A percentile compares a stretch with the other conserved stretches of the same genome.
Conservation (phyloP, 2,329 filamentous ascomycete species). For the Xylaria sp. region DNA sequence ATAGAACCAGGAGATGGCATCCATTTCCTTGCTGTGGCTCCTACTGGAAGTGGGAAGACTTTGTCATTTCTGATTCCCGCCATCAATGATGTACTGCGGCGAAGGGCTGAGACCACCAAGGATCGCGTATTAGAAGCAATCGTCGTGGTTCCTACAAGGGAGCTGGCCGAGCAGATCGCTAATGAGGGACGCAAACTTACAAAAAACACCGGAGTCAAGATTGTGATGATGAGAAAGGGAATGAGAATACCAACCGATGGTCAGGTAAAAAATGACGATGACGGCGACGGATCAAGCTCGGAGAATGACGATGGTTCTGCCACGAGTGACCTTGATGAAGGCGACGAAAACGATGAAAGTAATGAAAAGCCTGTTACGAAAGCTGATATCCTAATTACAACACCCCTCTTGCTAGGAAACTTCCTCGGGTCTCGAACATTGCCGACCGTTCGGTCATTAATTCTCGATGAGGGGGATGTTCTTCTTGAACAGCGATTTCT, state of each 20-base stretch:
- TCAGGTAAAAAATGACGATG: constrained; percentile 28
- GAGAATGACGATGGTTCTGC: constrained; percentile 39
- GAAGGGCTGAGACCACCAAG: constrained; percentile 53
- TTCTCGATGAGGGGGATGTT: constrained; percentile 95
- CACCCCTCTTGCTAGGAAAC: constrained; percentile 78
- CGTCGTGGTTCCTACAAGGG: constrained; percentile 79
- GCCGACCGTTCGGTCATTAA: constrained; percentile 72
- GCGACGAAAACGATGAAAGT: constrained; percentile 45
- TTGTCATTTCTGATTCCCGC: constrained; percentile 89
- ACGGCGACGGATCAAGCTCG: constrained; percentile 30
- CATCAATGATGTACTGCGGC: constrained; percentile 74
- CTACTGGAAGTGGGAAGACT: constrained; percentile 96
- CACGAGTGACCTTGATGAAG: constrained; percentile 48
- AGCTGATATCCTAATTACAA: constrained; percentile 80
- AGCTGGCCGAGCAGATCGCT: constrained; percentile 79
- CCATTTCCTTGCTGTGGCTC: constrained; percentile 86
- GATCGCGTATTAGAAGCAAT: constrained; percentile 66
- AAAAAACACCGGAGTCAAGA: constrained; percentile 75
- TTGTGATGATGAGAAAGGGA: constrained; percentile 83
- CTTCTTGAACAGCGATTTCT: constrained; percentile 84
- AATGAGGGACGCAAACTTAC: constrained; percentile 86
- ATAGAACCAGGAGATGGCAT: constrained; percentile 48
- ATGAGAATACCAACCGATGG: constrained; percentile 68
- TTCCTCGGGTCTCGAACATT: constrained; percentile 65
- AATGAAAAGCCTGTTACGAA: constrained; percentile 60